Base-by-base conservation (phyloP, 352 stramenopile species). In the Pythium rhizo-oryzae region DNA sequence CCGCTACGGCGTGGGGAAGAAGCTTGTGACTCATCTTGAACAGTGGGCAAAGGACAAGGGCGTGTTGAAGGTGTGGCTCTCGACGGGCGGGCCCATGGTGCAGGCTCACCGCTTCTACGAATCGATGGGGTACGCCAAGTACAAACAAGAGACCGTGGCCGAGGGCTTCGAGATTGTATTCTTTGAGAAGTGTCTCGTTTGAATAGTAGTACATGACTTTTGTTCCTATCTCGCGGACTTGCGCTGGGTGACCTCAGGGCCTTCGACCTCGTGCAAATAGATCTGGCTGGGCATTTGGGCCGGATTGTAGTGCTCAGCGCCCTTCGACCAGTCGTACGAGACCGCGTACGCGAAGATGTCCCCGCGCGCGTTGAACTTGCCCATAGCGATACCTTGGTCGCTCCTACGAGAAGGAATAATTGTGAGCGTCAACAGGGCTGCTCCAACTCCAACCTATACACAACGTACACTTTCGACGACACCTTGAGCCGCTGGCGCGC, bases 281-380 rank as follows among this genome's bases (percentile, higher is more conserved):
- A 99, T 97, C 69, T 98, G 84, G 78, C 97, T 98, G 35, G 79
- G 80, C 65, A 91, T 84, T 47, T 62, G 60, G 35, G 59, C 79
- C 52, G 84, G 86, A 59, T 96, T 91, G 79, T 98, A 96, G 67
- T 96, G 90, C 62, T 91, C 82, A 46, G 84, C 90, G 33, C 97
- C 97, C 77, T 97, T 97, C 59, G 84, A 96, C 97, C 97, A 99
- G 82, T 99, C 97, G 82, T 99, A 99, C 71, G 90, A 97, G 65
- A 97, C 85, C 30, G 93, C 83, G 84, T 99, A 99, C 11, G 96
- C 97, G 77, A 97, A 98, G 69, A 99, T 89, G 72, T 98, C 96
- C 50, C 97, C 97, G 24, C 84, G 84, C 16, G 88, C 79, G 77
- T 98, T 99, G 77, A 99, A 99, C 53, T 85, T 90, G 64, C 92